These are phyloP conservation scores for Triticum monococcum DNA, from an alignment of 176 grass and related monocot species.

Conservation along the genomic window DNA sequence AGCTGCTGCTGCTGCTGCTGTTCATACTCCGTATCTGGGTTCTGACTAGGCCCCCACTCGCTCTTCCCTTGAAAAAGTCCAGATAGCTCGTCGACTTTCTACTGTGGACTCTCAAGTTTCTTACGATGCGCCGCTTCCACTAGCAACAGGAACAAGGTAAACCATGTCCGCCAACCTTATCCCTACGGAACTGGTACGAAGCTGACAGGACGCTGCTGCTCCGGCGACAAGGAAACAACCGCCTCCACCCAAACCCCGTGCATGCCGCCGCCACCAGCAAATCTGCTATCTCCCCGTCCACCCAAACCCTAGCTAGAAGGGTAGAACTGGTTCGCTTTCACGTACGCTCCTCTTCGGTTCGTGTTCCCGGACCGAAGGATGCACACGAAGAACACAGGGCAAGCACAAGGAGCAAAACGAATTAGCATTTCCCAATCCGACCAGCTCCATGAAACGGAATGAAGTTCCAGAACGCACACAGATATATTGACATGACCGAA, in stretches of 20 bases:
- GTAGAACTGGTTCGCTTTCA: no score
- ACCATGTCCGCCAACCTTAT: not conserved
- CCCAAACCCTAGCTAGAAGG: no score
- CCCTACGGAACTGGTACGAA: not conserved
- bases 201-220: no score
- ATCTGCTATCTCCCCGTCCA: no score
- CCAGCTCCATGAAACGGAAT: not conserved
- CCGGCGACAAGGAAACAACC: no score
- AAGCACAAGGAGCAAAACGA: not conserved
- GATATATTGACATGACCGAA: not conserved
- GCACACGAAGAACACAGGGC: not conserved
- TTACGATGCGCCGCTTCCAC: conserved; percentile 30
- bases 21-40: not conserved
- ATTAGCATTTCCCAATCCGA: no score
- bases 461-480: not conserved
- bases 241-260: no score
- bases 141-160: no score
- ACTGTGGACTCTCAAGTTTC: not conserved
- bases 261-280: no score
- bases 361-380: not conserved
- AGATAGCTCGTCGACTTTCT: not conserved
- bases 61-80: not conserved
- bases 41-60: conserved; percentile 34
- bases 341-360: no score
- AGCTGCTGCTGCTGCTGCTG: not conserved